phyloP scores from a whole-genome alignment of 164 flowering plant species.

The Chimonanthus salicifolius region DNA sequence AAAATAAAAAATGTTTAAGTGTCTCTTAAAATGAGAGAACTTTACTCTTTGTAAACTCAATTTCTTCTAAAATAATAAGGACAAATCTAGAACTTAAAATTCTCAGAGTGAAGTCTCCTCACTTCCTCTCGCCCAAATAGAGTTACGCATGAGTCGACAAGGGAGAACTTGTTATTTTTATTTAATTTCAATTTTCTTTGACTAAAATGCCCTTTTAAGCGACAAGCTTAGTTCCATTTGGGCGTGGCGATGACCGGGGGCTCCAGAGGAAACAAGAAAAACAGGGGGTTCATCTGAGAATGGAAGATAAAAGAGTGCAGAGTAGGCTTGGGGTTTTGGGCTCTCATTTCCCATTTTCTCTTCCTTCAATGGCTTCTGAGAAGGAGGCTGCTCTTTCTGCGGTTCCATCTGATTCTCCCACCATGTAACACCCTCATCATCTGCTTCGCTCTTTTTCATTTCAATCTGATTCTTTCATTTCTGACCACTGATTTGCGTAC shows the following conservation, averaged over 20 bases:
- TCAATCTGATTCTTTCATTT: background rate
- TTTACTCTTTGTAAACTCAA: no score
- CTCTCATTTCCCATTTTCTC: constrained; percentile 11
- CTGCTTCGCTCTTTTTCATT: background rate
- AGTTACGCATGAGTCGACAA: background rate
- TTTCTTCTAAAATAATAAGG: no score
- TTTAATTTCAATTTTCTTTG: background rate
- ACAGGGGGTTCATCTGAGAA: background rate
- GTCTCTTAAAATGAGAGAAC: no score
- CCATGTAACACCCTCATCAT: constrained; percentile 5
- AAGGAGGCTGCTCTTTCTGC: constrained; percentile 15
- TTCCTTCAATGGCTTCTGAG: constrained; percentile 13
- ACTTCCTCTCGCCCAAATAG: background rate
- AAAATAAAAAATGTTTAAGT: no score
- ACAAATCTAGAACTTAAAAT: background rate
- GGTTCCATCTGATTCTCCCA: constrained; percentile 8
- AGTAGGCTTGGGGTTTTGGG: constrained; percentile 9
- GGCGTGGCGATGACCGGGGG: background rate
- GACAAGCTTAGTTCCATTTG: background rate
- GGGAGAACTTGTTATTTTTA: no score
- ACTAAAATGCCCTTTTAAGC: background rate
- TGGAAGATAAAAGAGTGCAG: constrained; percentile 1
- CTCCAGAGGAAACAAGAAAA: background rate
- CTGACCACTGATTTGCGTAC: background rate
- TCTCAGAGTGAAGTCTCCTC: background rate